Evolutionary conservation across 2,329 filamentous ascomycete species (phyloP), one percentile per base, ranked within the genome.

Genomic region (Aspergillus thermomutatus): DNA sequence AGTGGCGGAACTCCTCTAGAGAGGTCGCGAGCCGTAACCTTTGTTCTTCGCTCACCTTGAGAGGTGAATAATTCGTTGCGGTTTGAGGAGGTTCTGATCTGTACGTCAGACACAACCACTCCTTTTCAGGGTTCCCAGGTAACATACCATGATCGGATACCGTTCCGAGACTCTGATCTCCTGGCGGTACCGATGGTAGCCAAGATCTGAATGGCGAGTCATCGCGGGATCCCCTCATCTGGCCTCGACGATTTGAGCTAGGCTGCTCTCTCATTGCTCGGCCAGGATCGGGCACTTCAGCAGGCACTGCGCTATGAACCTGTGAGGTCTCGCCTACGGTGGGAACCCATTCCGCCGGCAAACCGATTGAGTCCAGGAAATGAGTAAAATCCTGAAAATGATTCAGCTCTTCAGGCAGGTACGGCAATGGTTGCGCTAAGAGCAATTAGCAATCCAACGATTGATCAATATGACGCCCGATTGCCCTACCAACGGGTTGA

Each of bases 371-470:
- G 56, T 72, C 70, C 34, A 72, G 54, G 49, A 72, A 72, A 57
- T 71, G 68, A 1, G 69, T 69, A n/a, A 72, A 72, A 52, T 72
- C 69, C 57, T 72, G 69, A 17, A 72, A 72, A 53, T 72, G 69
- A 25, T 71, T 72, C 17, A 71, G 51, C 41, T 72, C 69, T 40
- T 71, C 69, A 0, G 69, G 67, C 7, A 71, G 49, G 49, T 71
- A 72, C 17, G 68, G 57, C 41, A 71, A 46, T 26, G 66, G 62
- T 56, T 68, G 62, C 25, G 64, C 69, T 72, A 52, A 10, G 31
- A 28, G 43, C 7, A 47, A 48, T 56, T 53, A 51, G 48, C 17
- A 19, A 26, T 47, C 2, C 25, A 8, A 40, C 4, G 7, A 37
- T 37, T 21, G n/a, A 54, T 46, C 43, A 26, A 25, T 40, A 10